Evolutionary conservation across 345 rosid species (phyloP), one percentile per base, ranked within the genome.

Genomic region (Sisymbrium altissimum): DNA sequence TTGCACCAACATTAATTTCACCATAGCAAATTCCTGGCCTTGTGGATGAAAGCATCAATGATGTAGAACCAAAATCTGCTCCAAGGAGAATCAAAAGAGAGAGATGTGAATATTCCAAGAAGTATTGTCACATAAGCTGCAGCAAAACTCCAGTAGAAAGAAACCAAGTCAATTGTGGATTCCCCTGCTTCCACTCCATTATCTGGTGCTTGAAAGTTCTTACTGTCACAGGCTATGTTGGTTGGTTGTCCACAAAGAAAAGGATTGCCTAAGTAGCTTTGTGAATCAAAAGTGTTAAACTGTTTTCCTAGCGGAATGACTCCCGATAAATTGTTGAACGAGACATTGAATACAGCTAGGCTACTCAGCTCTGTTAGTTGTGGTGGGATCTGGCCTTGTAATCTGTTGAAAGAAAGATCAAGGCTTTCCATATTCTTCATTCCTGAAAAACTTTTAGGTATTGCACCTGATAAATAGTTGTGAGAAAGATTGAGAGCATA

Each of bases 341-440:
- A 52, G 14, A 67, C 71, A 4, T 52, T 23, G 27, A 67, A 67
- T 3, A 52, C 38, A 0, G 25, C 61, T 0, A 67, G 49, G 11
- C 49, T 23, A 38, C n/a, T 67, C 4, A 67, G 25, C 15, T 36
- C 36, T 52, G 71, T 10, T 52, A 50, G 15, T 21, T 39, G 2
- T 9, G 3, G 25, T 9, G 61, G 71, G 49, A 67, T 67, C 19
- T 0, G 9, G 0, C 59, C 60, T 8, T 50, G 71, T 36, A 50
- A 13, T 0, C 15, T 23, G 15, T 67, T 67, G 60, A 67, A 67
- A 6, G 61, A 67, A 11, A 65, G 63, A 56, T 80, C 85, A 53
- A 83, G 74, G 11, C 83, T 80, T 50, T 86, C 85, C 5, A 86
- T 3, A 3, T 76, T n/a, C 1, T 13, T 45, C 2, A 83, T 21